Conservation (phyloP, 495 filamentous ascomycete species). For the Hypoxylon fuscum region DNA sequence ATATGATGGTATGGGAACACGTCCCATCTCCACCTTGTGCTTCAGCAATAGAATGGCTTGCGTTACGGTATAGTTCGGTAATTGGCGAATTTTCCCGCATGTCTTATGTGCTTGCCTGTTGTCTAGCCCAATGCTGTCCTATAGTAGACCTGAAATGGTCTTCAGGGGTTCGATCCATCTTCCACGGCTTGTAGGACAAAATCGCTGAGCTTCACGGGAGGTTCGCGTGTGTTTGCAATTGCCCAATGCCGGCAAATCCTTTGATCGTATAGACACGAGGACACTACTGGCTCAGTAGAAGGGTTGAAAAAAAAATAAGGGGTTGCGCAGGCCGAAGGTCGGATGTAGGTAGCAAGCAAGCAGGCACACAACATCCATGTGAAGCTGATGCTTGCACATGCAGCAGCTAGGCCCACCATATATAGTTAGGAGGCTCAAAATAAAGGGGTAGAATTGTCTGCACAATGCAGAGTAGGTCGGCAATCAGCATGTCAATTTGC, state of each 20-base stretch:
- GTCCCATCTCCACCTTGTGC: slow-evolving; percentile 36
- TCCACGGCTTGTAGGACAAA: slow-evolving; percentile 27
- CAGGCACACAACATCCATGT: slow-evolving; percentile 26
- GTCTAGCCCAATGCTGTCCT: slow-evolving; percentile 20
- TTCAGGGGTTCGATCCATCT: slow-evolving; percentile 26
- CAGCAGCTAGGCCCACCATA: slow-evolving; percentile 5
- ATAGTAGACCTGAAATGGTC: slow-evolving; percentile 11
- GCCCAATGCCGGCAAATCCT: slow-evolving; percentile 11
- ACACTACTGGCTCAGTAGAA: background rate
- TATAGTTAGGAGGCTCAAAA: slow-evolving; percentile 28
- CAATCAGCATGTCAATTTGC: slow-evolving; percentile 33
- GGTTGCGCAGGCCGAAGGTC: slow-evolving; percentile 15
- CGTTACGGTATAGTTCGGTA: slow-evolving; percentile 37
- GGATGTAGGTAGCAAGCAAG: slow-evolving; percentile 17
- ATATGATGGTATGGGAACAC: slow-evolving; percentile 41
- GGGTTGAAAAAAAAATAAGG: background rate
- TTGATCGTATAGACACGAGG: slow-evolving; percentile 2
- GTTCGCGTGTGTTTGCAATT: slow-evolving; percentile 32
- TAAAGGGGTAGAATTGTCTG: background rate
- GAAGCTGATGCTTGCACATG: slow-evolving; percentile 24
- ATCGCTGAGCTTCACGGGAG: slow-evolving; percentile 17
- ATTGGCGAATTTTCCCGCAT: slow-evolving; percentile 46
- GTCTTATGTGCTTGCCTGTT: slow-evolving; percentile 31
- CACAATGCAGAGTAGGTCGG: slow-evolving; percentile 10
- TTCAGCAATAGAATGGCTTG: slow-evolving; percentile 32